Evolutionary conservation across 2,329 filamentous ascomycete species (phyloP), one percentile per base, ranked within the genome.

Genomic region (Phyllosticta citriasiana): DNA sequence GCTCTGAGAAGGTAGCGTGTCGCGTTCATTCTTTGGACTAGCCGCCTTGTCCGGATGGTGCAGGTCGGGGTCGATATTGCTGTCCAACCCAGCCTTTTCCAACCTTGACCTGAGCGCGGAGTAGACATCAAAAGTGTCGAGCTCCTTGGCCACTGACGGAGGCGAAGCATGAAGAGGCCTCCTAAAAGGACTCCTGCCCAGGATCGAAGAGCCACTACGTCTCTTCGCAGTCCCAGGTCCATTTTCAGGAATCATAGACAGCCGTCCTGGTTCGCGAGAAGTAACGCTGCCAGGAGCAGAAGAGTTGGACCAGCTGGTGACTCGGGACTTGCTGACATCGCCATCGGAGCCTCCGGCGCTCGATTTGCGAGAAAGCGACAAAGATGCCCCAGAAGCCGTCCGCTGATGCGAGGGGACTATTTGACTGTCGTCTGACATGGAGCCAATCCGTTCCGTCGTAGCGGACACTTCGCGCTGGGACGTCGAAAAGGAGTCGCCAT

Each of bases 281-380:
- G 70, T 83, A 5, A 79, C 72, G 2, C 82, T 79, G 2, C 82
- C 84, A 61, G 80, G 80, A 1, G 79, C 77, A 1, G 82, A 83
- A 0, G 87, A 88, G 63, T 84, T 83, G 4, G 82, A 82, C 88
- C 88, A 90, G 70, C 87, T 91, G 1, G 87, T 89, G 57, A 89
- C 83, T 24, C 87, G 76, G n/a, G 85, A 88, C 65, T 77, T 85
- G 1, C 82, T 83, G 65, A 80, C 76, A 40, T 79, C 78, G 7
- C 65, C 60, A 14, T 60, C 53, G 64, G 30, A 60, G 12, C 53
- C 25, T 10, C 25, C 33, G 33, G 10, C 33, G 33, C 33, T 40
- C 33, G 33, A 40, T 4, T 12, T 12, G 14, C 14, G 33, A 16
- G 33, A 40, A 12, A 40, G 33, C 4, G 33, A 16, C 33, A 40